phyloP scores from a whole-genome alignment of 352 stramenopile species.

The Elongisporangium prolatum region DNA sequence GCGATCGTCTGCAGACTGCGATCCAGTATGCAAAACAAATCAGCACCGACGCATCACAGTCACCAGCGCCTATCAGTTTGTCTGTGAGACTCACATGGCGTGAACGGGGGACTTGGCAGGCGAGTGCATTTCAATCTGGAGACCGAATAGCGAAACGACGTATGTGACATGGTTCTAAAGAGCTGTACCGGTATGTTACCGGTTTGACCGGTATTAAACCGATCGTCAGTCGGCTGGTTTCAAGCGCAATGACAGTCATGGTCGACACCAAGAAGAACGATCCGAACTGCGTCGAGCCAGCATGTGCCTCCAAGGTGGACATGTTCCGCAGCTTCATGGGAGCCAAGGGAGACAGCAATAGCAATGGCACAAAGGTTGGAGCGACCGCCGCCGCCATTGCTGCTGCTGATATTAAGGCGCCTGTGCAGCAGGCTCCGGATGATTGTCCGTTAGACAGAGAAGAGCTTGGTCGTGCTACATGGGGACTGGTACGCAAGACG shows the following conservation, averaged over 20 bases:
- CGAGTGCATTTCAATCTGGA: slow-evolving; percentile 24
- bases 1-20: slow-evolving; percentile 50
- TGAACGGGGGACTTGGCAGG: slow-evolving; percentile 48
- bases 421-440: slow-evolving; percentile 8
- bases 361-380: slow-evolving; percentile 8
- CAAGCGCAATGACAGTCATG: slow-evolving; percentile 12
- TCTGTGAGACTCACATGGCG: slow-evolving; percentile 12
- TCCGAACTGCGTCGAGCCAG: slow-evolving; percentile 82
- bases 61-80: neutral
- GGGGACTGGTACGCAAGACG: slow-evolving; percentile 63
- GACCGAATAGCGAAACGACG: slow-evolving; percentile 9
- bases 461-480: slow-evolving; percentile 84
- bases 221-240: neutral
- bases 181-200: slow-evolving; percentile 5
- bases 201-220: slow-evolving; percentile 10
- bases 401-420: slow-evolving; percentile 7
- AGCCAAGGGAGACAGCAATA: slow-evolving; percentile 17
- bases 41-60: neutral
- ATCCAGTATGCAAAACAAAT: neutral
- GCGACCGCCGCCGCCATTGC: neutral
- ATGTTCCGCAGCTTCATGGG: slow-evolving; percentile 78
- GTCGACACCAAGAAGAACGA: slow-evolving; percentile 42
- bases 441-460: slow-evolving; percentile 86
- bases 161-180: neutral
- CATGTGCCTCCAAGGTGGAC: slow-evolving; percentile 81